phyloP scores from a whole-genome alignment of 805 yeast species.

The Torulaspora quercuum region DNA sequence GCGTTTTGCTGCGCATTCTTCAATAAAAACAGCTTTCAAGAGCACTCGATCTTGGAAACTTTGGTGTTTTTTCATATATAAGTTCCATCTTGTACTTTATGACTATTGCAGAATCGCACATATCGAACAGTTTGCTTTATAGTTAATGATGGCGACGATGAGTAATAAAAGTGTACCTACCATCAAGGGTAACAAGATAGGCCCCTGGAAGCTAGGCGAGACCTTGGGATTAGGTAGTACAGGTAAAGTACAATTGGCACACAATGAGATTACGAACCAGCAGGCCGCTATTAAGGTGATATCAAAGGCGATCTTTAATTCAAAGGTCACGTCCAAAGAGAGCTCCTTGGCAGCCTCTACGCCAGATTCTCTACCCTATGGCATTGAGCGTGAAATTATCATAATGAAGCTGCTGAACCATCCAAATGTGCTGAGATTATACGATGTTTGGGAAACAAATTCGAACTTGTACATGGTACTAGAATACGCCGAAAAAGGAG shows the following conservation, averaged over 20 bases:
- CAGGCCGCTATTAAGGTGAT: constrained; percentile 96
- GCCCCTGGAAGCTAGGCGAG: constrained; percentile 95
- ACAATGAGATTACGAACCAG: constrained; percentile 77
- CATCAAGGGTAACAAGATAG: constrained; percentile 49
- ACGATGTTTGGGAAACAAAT: constrained; percentile 86
- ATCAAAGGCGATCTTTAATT: constrained; percentile 66
- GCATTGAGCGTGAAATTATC: constrained; percentile 82
- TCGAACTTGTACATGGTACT: constrained; percentile 79
- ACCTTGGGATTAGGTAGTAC: constrained; percentile 96
- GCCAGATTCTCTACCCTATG: constrained; percentile 65
- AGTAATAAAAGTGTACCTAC: constrained; percentile 21
- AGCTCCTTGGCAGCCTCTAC: constrained; percentile 41
- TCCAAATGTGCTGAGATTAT: constrained; percentile 72
- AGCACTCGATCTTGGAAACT: too few species aligned
- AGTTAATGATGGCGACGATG: constrained; percentile 11
- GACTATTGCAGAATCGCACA: too few species aligned
- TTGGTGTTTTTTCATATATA: too few species aligned
- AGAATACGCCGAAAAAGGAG: constrained; percentile 97
- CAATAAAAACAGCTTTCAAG: too few species aligned
- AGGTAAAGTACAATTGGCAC: constrained; percentile 90
- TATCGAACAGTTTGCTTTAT: too few species aligned
- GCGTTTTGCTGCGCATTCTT: constrained; percentile 9
- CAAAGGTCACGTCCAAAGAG: constrained; percentile 31
- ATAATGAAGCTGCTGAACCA: constrained; percentile 79
- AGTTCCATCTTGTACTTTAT: too few species aligned